A percentile compares a stretch with the other conserved stretches of the same genome.
Evolutionary conservation across 2,329 filamentous ascomycete species (phyloP).

Genomic region (Monosporascus ibericus): DNA sequence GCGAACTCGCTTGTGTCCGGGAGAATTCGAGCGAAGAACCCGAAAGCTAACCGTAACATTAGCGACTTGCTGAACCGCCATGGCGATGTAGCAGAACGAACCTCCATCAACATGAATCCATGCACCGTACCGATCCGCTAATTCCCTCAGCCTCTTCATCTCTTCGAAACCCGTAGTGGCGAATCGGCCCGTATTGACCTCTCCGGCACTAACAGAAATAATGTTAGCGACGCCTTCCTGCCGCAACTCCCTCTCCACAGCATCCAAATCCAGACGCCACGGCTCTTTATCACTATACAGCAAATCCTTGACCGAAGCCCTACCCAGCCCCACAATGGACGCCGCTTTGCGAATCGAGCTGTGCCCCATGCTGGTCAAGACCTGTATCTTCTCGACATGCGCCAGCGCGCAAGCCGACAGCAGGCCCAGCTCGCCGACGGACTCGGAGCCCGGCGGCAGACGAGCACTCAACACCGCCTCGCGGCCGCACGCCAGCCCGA

Average conservation of each 20-base stretch:
- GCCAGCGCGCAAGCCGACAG: slow-evolving; percentile 58
- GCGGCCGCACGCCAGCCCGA: slow-evolving; percentile 61
- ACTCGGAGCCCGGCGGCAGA: slow-evolving; percentile 24
- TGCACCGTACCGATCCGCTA: slow-evolving; percentile 68
- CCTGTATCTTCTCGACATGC: slow-evolving; percentile 61
- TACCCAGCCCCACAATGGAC: slow-evolving; percentile 72
- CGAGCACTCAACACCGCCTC: slow-evolving; percentile 52
- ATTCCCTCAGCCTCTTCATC: slow-evolving; percentile 54
- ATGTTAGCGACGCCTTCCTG: slow-evolving; percentile 58
- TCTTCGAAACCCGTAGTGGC: slow-evolving; percentile 54
- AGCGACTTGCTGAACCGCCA: background rate
- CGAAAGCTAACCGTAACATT: slow-evolving; percentile 56
- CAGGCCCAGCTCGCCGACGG: slow-evolving; percentile 66
- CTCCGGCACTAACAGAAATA: slow-evolving; percentile 74
- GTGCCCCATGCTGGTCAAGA: slow-evolving; percentile 77
- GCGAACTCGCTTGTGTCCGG: slow-evolving; percentile 50
- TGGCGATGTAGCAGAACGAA: slow-evolving; percentile 24
- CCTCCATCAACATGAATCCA: slow-evolving; percentile 89
- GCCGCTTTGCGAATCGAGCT: slow-evolving; percentile 82
- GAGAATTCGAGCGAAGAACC: slow-evolving; percentile 69
- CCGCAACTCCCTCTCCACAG: slow-evolving; percentile 54
- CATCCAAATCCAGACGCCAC: slow-evolving; percentile 64
- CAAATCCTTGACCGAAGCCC: slow-evolving; percentile 59
- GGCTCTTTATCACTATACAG: slow-evolving; percentile 44
- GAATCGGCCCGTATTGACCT: slow-evolving; percentile 86